phyloP scores from a whole-genome alignment of 108 stramenopile genomes.

The Fistulifera pelliculosa region DNA sequence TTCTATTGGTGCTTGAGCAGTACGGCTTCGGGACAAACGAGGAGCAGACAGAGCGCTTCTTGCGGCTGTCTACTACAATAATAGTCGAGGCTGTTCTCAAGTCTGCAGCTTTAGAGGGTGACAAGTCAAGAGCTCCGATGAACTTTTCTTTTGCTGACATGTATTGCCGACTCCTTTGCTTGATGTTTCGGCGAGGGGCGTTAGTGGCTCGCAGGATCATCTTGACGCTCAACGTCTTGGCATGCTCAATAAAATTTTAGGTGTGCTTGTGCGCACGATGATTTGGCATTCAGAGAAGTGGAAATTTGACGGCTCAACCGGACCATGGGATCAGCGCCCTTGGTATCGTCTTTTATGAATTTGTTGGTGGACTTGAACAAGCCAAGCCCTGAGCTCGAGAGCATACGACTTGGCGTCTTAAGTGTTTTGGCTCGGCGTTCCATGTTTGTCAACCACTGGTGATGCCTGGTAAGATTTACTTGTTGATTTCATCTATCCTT shows the following conservation, averaged over 20 bases:
- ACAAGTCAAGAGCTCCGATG: conserved; percentile 27
- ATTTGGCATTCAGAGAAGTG: conserved; percentile 64
- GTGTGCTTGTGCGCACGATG: conserved; percentile 68
- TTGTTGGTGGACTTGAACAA: conserved; percentile 88
- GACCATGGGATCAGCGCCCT: conserved; percentile 90
- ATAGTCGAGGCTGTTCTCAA: conserved; percentile 84
- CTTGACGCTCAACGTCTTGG: conserved; percentile 59
- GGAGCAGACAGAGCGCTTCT: conserved; percentile 90
- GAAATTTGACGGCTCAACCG: conserved; percentile 13
- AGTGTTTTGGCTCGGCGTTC: conserved; percentile 85
- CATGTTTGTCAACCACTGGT: conserved; percentile 92
- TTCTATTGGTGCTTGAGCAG: conserved; percentile 83
- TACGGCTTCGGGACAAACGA: conserved; percentile 87
- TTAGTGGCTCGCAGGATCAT: conserved; percentile 46
- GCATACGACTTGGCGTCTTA: conserved; percentile 63
- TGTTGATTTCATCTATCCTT: background rate
- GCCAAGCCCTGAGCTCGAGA: conserved; percentile 70
- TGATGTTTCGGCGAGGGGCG: conserved; percentile 78
- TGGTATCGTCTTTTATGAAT: conserved; percentile 95
- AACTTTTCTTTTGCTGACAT: conserved; percentile 91
- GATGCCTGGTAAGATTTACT: conserved; percentile 61
- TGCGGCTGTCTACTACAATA: conserved; percentile 84
- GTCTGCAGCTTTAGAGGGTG: conserved; percentile 24
- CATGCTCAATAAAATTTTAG: conserved; percentile 90
- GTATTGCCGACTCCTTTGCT: conserved; percentile 82